Base-by-base conservation (phyloP, 176 grass and related monocot species). In the Carex scoparia region DNA sequence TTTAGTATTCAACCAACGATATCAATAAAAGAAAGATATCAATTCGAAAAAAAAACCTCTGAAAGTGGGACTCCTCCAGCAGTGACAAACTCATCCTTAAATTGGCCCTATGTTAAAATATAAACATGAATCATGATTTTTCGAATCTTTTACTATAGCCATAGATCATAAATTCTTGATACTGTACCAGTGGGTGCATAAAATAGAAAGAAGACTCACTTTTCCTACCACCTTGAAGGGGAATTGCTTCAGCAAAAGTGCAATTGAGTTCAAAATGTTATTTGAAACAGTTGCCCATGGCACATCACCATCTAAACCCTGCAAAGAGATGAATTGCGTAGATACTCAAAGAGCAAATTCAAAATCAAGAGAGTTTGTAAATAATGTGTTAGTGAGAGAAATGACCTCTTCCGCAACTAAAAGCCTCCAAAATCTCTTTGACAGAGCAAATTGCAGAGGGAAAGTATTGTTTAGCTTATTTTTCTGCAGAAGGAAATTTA, bases 71-170 rank as follows among this genome's bases (percentile, higher is more conserved):
- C 88, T 73, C 93, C 96, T 84, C 96, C 96, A 4, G 93, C 91
- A 27, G 93, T 98, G 65, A 98, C 96, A 86, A 98, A 98, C 90
- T 98, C 96, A 87, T 98, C 96, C 93, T 98, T 95, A 86, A 94
- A 95, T 89, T 98, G 96, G 19, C 96, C 96, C 93, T 98, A 55
- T 38, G 59, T 86, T 70, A 61, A 80, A 65, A 65, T 72, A 23
- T 74, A 66, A 87, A 86, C 10, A 68, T 71, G 18, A 53, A 37
- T 32, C 78, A 27, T 85, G 30, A 71, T 42, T 84, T 44, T 53
- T 53, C 16, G 48, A 82, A 7, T 61, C 13, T 61, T 42, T 65
- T 31, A 38, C 15, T 40, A 40, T 55, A 38, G 1, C 68, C 48
- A 79, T 57, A 27, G 27, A 74, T 78, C 28, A 79, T 65, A 35